Evolutionary conservation across 2,329 filamentous ascomycete species (phyloP), one percentile per base, ranked within the genome.

Genomic region (Pyrenophora seminiperda): DNA sequence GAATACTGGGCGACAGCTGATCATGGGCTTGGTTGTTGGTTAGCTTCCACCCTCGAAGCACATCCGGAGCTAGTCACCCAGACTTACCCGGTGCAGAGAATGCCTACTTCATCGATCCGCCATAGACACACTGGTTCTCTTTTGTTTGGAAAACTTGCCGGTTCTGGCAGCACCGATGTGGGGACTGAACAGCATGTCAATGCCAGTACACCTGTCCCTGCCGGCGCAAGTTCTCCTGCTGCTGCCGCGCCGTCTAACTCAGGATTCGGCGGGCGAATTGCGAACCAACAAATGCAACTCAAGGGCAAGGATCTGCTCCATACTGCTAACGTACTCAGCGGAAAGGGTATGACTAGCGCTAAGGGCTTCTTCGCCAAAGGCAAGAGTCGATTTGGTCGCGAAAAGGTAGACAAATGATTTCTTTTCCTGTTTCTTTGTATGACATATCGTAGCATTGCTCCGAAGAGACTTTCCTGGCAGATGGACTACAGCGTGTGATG

Each of bases 291-390:
- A 48, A 83, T 92, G 70, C 88, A 90, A 62, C 83, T 86, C 31
- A 93, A 92, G 77, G 87, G 92, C 71, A 97, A 96, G 76, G 91
- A 95, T 65, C 77, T 97, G 20, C 81, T 97, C 68, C 89, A 94
- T 59, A 87, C 88, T 17, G 92, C 92, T 46, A 91, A 90, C 44
- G 76, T 84, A 14, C 77, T 88, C 50, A 83, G 86, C 53, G 85
- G 85, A 18, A 87, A 87, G 66, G 85, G 84, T 24, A 82, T 83
- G 56, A 91, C 90, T 70, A 90, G 91, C 50, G 91, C 92, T 40
- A 96, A 96, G 77, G 93, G 92, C 43, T 75, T 97, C 58, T 87
- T 97, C 72, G 91, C 89, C 59, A 96, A 96, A 77, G 90, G 92
- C 61, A 93, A 89, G 76, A 93, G 83, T 76, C 93, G 90, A 74